phyloP scores from a whole-genome alignment of 2,329 filamentous ascomycete genomes.

The Coniochaeta sp. region DNA sequence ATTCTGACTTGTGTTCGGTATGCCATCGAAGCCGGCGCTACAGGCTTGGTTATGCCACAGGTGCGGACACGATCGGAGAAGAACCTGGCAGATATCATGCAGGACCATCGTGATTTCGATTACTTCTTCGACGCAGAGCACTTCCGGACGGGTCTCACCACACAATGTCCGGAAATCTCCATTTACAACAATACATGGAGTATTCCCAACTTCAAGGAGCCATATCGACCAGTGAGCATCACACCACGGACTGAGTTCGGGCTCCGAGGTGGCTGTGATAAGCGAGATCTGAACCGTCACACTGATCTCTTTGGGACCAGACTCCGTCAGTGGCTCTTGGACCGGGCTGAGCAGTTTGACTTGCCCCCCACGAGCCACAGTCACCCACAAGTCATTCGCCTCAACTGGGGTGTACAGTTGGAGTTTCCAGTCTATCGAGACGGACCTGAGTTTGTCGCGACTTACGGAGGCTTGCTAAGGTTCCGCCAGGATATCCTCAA shows the following conservation, averaged over 20 bases:
- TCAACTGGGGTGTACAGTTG: conserved; percentile 36
- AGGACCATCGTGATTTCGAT: conserved; percentile 27
- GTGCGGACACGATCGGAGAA: conserved; percentile 34
- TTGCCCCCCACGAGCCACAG: conserved; percentile 9
- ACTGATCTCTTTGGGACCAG: conserved; percentile 26
- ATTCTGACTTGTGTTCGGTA: conserved; percentile 43
- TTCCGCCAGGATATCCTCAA: conserved; percentile 33
- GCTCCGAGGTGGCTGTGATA: conserved; percentile 28
- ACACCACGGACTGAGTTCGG: conserved; percentile 30
- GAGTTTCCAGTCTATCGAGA: conserved; percentile 38
- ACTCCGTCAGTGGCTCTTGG: conserved; percentile 24
- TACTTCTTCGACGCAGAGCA: conserved; percentile 41
- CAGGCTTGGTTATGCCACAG: conserved; percentile 34
- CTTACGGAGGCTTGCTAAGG: conserved; percentile 32
- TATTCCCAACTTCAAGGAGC: conserved; percentile 26
- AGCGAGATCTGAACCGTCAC: conserved; percentile 31
- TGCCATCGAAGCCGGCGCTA: conserved; percentile 37
- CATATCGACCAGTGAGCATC: conserved; percentile 28
- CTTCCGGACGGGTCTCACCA: conserved; percentile 28
- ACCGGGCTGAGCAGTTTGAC: conserved; percentile 16
- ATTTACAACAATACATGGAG: conserved; percentile 28
- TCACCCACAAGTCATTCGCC: conserved; percentile 29
- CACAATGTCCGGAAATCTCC: conserved; percentile 33
- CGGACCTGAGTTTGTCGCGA: conserved; percentile 36
- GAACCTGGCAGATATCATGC: conserved; percentile 33